phyloP scores from a whole-genome alignment of 805 yeast species.

The Yarrowia sp. region DNA sequence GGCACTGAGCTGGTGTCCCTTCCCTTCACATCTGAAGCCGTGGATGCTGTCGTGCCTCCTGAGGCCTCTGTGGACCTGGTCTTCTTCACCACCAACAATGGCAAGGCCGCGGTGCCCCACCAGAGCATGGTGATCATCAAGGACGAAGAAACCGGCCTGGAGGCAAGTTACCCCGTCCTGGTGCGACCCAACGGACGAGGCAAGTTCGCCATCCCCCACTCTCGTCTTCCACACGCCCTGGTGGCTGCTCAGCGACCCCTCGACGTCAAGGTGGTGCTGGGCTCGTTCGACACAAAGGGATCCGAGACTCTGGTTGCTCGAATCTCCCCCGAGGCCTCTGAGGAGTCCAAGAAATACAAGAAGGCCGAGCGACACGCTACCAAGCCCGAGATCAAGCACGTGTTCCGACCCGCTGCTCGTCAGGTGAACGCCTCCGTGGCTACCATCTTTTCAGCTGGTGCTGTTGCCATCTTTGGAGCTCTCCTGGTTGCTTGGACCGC shows the following conservation, averaged over 20 bases:
- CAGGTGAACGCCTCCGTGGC: constrained; percentile 63
- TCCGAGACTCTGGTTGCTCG: constrained; percentile 42
- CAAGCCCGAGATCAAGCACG: constrained; percentile 68
- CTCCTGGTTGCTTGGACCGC: constrained; percentile 52
- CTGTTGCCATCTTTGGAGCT: constrained; percentile 53
- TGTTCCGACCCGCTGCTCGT: constrained; percentile 61
- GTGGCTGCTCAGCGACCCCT: constrained; percentile 43
- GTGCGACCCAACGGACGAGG: constrained; percentile 50
- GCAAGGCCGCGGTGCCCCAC: constrained; percentile 19
- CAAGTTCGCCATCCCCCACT: constrained; percentile 47
- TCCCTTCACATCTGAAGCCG: constrained; percentile 13
- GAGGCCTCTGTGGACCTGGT: constrained; percentile 23
- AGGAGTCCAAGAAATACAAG: constrained; percentile 37
- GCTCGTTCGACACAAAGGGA: constrained; percentile 47
- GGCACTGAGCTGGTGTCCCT: constrained; percentile 30
- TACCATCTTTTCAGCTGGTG: constrained; percentile 56
- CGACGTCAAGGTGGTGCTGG: constrained; percentile 46
- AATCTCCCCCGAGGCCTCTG: constrained; percentile 39
- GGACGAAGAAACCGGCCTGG: constrained; percentile 44
- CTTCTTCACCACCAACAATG: constrained; percentile 30
- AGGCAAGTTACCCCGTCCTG: constrained; percentile 46
- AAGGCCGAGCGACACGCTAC: constrained; percentile 50
- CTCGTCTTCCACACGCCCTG: constrained; percentile 48
- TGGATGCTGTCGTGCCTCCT: constrained; percentile 25
- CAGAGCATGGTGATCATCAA: constrained; percentile 31